Conservation (phyloP, 164 flowering plant genomes). For the Echeveria elegans region DNA sequence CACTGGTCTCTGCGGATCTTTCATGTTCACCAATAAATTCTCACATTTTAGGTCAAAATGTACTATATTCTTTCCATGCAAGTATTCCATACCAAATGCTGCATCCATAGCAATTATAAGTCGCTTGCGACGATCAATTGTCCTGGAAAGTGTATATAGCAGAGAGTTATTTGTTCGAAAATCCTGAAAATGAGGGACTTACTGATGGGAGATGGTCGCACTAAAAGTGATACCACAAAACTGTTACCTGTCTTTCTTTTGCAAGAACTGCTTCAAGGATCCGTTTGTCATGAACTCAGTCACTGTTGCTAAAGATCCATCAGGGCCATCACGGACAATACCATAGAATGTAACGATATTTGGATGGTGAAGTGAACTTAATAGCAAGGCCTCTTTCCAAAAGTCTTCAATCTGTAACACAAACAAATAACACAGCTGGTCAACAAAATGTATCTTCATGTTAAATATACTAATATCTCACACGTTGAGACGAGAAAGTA, state of each 20-base stretch:
- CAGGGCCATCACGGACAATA: slow-evolving; percentile 97
- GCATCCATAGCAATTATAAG: slow-evolving; percentile 94
- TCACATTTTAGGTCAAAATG: slow-evolving; percentile 98
- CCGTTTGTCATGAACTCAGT: slow-evolving; percentile 98
- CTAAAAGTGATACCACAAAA: background rate
- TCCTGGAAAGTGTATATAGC: slow-evolving; percentile 36
- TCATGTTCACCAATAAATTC: slow-evolving; percentile 87
- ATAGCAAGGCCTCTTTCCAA: slow-evolving; percentile 94
- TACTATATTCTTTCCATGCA: slow-evolving; percentile 90
- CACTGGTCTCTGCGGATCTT: slow-evolving; percentile 91
- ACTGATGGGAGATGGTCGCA: background rate
- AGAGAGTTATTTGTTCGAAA: background rate
- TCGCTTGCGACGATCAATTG: slow-evolving; percentile 96
- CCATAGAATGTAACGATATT: slow-evolving; percentile 98
- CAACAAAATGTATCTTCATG: background rate
- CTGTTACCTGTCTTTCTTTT: slow-evolving; percentile 85
- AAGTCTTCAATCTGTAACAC: slow-evolving; percentile 78
- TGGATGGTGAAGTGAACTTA: slow-evolving; percentile 94
- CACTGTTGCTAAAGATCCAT: slow-evolving; percentile 93
- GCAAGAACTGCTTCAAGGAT: slow-evolving; percentile 88
- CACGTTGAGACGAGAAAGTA: background rate
- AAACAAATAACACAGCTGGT: background rate
- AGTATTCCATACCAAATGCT: slow-evolving; percentile 95
- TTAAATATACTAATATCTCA: background rate
- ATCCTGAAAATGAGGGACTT: background rate